These are phyloP conservation scores for Elsinoe ampelina DNA, from an alignment of 2,329 filamentous ascomycete genomes.

Conservation along the genomic window DNA sequence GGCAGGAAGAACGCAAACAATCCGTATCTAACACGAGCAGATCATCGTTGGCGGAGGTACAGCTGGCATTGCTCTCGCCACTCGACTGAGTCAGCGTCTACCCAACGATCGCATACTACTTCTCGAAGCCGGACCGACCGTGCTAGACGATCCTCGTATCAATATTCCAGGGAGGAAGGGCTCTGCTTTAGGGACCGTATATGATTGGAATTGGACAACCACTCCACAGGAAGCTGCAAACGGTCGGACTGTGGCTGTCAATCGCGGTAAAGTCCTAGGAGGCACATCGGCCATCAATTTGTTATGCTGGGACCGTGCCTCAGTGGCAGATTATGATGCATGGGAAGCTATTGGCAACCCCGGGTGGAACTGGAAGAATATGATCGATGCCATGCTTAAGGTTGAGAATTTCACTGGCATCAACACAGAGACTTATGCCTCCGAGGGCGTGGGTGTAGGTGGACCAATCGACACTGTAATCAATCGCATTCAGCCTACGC, in stretches of 20 bases:
- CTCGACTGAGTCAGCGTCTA: conserved; percentile 19
- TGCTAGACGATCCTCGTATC: conserved; percentile 16
- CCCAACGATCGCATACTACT: conserved; percentile 18
- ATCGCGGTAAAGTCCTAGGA: conserved; percentile 42
- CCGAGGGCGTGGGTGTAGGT: conserved; percentile 23
- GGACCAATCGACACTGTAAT: conserved; percentile 29
- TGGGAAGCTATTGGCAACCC: conserved; percentile 26
- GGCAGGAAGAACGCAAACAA: background rate
- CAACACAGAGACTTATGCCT: conserved; percentile 19
- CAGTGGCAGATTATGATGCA: conserved; percentile 26
- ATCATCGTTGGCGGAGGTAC: conserved; percentile 23
- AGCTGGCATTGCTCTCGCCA: conserved; percentile 19
- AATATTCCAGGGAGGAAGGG: conserved; percentile 21
- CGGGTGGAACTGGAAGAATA: conserved; percentile 23
- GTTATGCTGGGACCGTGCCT: conserved; percentile 26
- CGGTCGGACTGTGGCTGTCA: conserved; percentile 33
- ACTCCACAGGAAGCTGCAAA: conserved; percentile 34
- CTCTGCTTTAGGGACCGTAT: conserved; percentile 18
- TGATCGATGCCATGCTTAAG: conserved; percentile 26
- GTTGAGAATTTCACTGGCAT: conserved; percentile 26
- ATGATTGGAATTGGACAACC: conserved; percentile 40
- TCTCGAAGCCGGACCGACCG: conserved; percentile 21
- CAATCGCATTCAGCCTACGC: conserved; percentile 36
- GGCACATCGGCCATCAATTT: conserved; percentile 41
- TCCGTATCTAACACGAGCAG: conserved; percentile 18